A percentile compares a stretch with the other conserved stretches of the same genome.
Evolutionary conservation across 2,329 filamentous ascomycete genomes (phyloP).

Genomic region (Exophiala calicioides): DNA sequence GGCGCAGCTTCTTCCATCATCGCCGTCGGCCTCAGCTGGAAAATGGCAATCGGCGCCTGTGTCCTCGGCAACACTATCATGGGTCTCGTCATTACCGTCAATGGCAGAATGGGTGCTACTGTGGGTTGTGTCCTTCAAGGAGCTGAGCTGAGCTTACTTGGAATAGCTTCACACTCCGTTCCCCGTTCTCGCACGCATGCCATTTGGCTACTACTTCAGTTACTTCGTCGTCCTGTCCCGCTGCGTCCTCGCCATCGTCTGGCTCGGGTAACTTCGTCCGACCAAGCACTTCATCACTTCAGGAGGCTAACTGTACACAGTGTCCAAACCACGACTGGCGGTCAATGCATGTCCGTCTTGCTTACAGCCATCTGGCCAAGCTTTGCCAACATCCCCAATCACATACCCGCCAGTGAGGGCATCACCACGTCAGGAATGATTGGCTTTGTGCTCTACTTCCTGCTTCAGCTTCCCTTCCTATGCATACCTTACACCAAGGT

Average conservation of each 20-base stretch:
- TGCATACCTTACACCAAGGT: conserved; percentile 37
- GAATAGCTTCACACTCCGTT: conserved; percentile 51
- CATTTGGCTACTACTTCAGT: conserved; percentile 60
- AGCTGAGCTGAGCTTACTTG: conserved; percentile 37
- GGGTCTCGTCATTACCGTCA: conserved; percentile 61
- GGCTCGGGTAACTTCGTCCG: conserved; percentile 48
- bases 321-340: conserved; percentile 29
- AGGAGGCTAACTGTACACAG: conserved; percentile 25
- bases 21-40: conserved; percentile 56
- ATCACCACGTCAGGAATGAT: conserved; percentile 51
- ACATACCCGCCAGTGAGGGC: conserved; percentile 44
- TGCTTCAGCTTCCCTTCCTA: conserved; percentile 48
- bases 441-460: conserved; percentile 47
- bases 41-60: conserved; percentile 38
- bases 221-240: conserved; percentile 57
- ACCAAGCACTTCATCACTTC: conserved; percentile 54
- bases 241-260: conserved; percentile 58
- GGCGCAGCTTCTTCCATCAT: conserved; percentile 44
- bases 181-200: conserved; percentile 57
- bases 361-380: conserved; percentile 50
- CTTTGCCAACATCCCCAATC: conserved; percentile 45
- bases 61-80: conserved; percentile 45
- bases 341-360: conserved; percentile 27
- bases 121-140: conserved; percentile 16
- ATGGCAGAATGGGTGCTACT: conserved; percentile 56